A percentile compares a stretch with the other conserved stretches of the same genome.
These are phyloP conservation scores for Melaleuca quinquenervia DNA, from an alignment of 345 rosid species.

Conservation along the genomic window DNA sequence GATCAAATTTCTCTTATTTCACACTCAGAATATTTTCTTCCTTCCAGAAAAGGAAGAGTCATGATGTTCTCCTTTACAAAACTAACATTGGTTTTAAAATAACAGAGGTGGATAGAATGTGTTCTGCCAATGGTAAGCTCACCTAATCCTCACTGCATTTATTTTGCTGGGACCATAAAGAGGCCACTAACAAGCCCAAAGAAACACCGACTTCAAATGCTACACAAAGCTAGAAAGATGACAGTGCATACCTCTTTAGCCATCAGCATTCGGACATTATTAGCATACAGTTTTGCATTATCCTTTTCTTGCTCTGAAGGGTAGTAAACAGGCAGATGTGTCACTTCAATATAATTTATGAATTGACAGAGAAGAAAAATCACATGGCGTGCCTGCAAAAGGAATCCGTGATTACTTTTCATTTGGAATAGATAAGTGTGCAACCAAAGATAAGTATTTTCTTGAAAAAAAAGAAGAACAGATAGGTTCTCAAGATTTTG, in stretches of 20 bases:
- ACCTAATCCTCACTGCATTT: not conserved
- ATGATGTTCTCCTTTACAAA: not conserved
- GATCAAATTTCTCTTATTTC: not conserved
- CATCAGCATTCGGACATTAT: constrained; percentile 77
- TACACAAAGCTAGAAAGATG: not conserved
- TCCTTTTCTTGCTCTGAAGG: constrained; percentile 90
- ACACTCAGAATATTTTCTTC: not conserved
- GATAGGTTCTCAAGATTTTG: not conserved
- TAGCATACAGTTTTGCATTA: constrained; percentile 80
- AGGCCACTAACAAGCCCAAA: not conserved
- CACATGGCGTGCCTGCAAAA: constrained; percentile 71
- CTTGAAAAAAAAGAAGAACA: not conserved
- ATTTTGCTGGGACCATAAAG: not conserved
- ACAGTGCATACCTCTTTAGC: constrained; percentile 59
- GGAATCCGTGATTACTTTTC: not conserved
- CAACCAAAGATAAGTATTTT: not conserved
- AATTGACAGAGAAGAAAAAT: constrained; percentile 83
- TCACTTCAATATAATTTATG: constrained; percentile 76
- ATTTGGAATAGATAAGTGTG: not conserved
- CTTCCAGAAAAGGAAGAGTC: not conserved
- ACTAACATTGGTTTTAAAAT: not conserved
- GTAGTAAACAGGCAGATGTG: constrained; percentile 62
- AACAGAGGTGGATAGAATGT: not conserved
- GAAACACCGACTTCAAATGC: not conserved
- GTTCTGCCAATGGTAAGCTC: not conserved